A percentile compares a stretch with the other conserved stretches of the same genome.
Conservation (phyloP, 495 filamentous ascomycete genomes). For the Aspergillus avenaceus region DNA sequence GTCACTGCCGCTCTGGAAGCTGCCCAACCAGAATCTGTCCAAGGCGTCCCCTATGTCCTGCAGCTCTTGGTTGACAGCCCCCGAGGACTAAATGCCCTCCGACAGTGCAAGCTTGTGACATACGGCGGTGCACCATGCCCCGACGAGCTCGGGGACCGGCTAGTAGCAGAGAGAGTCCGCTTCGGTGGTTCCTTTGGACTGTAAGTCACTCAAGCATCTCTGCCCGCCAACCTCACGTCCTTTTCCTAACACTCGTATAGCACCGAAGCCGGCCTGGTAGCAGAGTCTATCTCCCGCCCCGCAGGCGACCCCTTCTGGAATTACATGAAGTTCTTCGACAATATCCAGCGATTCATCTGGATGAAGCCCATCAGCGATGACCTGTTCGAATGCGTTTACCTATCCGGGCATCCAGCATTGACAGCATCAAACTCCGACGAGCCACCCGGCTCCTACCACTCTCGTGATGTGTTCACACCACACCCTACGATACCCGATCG, state of each 20-base stretch:
- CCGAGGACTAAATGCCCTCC: constrained; percentile 42
- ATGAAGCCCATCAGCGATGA: constrained; percentile 44
- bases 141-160: constrained; percentile 52
- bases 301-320: constrained; percentile 49
- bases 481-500: constrained; percentile 54
- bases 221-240: background rate
- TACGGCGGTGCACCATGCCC: constrained; percentile 52
- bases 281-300: constrained; percentile 46
- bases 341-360: constrained; percentile 39
- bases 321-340: constrained; percentile 47
- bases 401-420: constrained; percentile 47
- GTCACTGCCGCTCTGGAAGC: constrained; percentile 45
- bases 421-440: constrained; percentile 51
- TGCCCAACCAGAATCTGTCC: constrained; percentile 45
- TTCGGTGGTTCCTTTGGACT: constrained; percentile 50
- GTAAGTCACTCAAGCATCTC: too few relatives aligned
- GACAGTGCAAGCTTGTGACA: constrained; percentile 41
- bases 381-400: constrained; percentile 51
- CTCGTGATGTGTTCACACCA: constrained; percentile 58
- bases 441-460: constrained; percentile 48
- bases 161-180: constrained; percentile 44
- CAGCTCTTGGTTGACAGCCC: constrained; percentile 49
- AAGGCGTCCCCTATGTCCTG: constrained; percentile 54
- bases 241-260: constrained; percentile 22
- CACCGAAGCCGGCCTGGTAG: constrained; percentile 51